Percentiles rank a stretch among this genome's conserved stretches.
Evolutionary conservation across 441 rosid species (phyloP).

Genomic region (Adansonia gregorii): DNA sequence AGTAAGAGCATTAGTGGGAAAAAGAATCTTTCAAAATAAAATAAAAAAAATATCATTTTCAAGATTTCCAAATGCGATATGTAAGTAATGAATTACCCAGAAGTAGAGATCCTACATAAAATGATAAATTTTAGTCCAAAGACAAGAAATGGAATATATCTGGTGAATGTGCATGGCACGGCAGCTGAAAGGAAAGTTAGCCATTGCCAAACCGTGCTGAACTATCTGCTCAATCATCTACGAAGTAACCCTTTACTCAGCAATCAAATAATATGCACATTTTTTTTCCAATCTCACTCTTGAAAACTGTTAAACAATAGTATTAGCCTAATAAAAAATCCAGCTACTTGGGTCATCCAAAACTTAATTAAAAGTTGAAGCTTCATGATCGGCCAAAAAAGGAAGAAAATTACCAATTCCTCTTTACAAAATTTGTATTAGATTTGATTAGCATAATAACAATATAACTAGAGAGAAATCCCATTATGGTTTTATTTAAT

Average conservation of each 20-base stretch:
- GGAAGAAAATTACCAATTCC: not conserved
- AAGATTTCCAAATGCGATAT: not conserved
- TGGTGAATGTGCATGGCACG: not conserved
- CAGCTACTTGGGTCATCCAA: not conserved
- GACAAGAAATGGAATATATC: not conserved
- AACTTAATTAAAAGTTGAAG: not conserved
- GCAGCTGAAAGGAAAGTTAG: not conserved
- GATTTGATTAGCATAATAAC: not conserved
- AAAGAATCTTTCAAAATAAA: too few relatives aligned
- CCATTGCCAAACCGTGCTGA: conserved; percentile 8
- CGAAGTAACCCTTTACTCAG: not conserved
- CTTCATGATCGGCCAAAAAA: not conserved
- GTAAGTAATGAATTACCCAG: not conserved
- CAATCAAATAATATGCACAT: not conserved
- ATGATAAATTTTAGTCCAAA: not conserved
- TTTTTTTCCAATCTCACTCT: not conserved
- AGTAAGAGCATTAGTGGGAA: too few relatives aligned
- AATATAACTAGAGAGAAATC: not conserved
- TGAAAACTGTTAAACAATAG: not conserved
- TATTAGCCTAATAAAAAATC: not conserved
- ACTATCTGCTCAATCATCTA: not conserved
- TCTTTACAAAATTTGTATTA: not conserved
- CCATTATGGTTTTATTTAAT: conserved; percentile 24
- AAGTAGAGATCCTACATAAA: not conserved
- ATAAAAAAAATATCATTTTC: not conserved